Evolutionary conservation across 1,284 basidiomycete genomes (phyloP), one percentile per base, ranked within the genome.

Genomic region (Ustilago hordei): DNA sequence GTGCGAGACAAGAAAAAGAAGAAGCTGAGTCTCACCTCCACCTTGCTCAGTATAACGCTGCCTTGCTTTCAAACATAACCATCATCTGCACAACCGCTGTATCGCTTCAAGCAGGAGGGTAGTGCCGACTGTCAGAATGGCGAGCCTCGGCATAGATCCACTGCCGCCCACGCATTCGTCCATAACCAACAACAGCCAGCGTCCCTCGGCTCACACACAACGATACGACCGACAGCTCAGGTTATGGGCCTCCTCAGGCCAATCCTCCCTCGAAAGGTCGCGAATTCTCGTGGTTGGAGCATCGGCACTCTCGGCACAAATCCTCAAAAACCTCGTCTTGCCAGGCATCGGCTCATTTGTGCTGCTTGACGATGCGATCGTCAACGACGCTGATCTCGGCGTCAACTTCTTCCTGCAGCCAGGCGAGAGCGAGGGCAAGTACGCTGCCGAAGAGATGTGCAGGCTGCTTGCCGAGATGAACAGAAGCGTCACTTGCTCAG

Each of bases 201-300:
- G 81, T 15, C 81, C 81, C 17, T 74, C 72, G 41, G 82, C 82
- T 1, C 83, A 84, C 52, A 79, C 84, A 17, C 84, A 85, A 60
- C 79, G 84, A 47, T 85, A 85, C 74, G 84, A 85, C 53, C 79
- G 84, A 8, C 84, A 85, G 75, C 73, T 83, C 19, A 95, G 95
- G 38, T 89, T 99, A 28, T 99, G 96, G 96, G 96, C 95, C 17
- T 91, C 93, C 2, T 92, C 93, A 0, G 97, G 96, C 2, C 96
- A 99, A 87, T 88, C 89, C n/a, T 94, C 94, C 0, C 91, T 99
- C 59, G 95, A 99, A 86, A 89, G 91, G 3, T 90, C 94, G 8
- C 90, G 92, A 60, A 89, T 98, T 55, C 90, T 98, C 31, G 91
- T 97, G 74, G 86, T 97, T 57, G 92, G 92, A 35, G 91, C 89